Conservation (phyloP, 73 alveolate genomes). For the Durusdinium trenchii region DNA sequence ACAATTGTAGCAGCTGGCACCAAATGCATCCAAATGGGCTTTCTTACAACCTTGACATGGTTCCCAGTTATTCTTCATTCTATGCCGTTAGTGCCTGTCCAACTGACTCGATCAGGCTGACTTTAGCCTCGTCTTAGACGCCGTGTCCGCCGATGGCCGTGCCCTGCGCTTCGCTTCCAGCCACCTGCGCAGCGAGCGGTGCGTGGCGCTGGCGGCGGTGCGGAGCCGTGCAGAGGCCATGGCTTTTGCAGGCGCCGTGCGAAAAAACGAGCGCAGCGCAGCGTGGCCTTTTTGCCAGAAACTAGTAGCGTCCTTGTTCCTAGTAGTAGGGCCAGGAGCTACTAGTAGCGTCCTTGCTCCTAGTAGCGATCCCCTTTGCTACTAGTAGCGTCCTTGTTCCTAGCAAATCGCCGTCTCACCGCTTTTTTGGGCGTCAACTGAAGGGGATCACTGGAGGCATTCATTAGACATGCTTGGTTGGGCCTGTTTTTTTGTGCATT, state of each 20-base stretch:
- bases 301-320: too few relatives aligned
- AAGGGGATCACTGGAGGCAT: too few relatives aligned
- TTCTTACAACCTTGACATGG: not conserved
- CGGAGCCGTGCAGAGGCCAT: slow-evolving; percentile 46
- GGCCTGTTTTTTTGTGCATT: not conserved
- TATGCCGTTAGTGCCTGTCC: not conserved
- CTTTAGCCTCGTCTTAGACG: slow-evolving; percentile 26
- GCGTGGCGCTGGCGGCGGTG: slow-evolving; percentile 63
- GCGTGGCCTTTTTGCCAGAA: too few relatives aligned
- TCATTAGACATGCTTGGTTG: not conserved
- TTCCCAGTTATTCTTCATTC: not conserved
- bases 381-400: too few relatives aligned
- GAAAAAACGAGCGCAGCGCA: too few relatives aligned
- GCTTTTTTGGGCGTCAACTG: not conserved
- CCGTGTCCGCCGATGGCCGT: slow-evolving; percentile 57
- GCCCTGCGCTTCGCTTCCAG: slow-evolving; percentile 58
- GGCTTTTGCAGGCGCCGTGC: slow-evolving; percentile 39
- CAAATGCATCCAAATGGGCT: not conserved
- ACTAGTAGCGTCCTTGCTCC: too few relatives aligned
- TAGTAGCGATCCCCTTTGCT: too few relatives aligned
- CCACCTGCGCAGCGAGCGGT: slow-evolving; percentile 27
- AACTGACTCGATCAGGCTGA: not conserved
- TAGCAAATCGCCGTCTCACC: too few relatives aligned
- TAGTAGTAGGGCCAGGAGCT: too few relatives aligned
- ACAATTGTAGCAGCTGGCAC: not conserved